These are phyloP conservation scores for Carex cristatella DNA, from an alignment of 176 grass and related monocot genomes.

Conservation along the genomic window DNA sequence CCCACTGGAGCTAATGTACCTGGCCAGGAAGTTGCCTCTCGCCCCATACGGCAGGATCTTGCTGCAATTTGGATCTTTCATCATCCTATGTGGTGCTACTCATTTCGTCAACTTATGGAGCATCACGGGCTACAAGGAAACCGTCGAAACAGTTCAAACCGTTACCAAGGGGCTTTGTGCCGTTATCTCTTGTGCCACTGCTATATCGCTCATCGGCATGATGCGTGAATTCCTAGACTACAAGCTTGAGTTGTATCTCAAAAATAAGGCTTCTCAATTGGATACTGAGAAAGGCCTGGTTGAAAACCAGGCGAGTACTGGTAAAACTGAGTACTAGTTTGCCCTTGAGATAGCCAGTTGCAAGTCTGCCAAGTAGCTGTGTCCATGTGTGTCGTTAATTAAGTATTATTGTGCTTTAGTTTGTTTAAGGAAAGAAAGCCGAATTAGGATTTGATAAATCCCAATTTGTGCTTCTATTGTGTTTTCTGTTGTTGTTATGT, in stretches of 20 bases:
- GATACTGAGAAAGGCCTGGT: conserved; percentile 80
- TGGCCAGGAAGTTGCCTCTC: conserved; percentile 26
- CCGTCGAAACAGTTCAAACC: conserved; percentile 40
- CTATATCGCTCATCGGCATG: conserved; percentile 70
- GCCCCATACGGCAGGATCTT: conserved; percentile 31
- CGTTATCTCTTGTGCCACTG: conserved; percentile 66
- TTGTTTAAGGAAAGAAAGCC: not conserved
- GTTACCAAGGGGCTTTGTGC: conserved; percentile 60
- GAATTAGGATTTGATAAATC: not conserved
- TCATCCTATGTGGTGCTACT: conserved; percentile 62
- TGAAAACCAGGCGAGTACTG: conserved; percentile 47
- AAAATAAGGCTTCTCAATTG: conserved; percentile 61
- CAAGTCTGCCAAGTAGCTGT: not conserved
- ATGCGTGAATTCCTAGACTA: conserved; percentile 55
- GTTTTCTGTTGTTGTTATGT: not conserved
- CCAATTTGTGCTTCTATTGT: not conserved
- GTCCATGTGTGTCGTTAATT: not conserved
- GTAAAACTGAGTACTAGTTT: conserved; percentile 69
- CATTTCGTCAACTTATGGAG: conserved; percentile 78
- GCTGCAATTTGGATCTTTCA: conserved; percentile 46
- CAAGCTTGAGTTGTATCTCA: conserved; percentile 61
- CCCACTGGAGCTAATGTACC: conserved; percentile 47
- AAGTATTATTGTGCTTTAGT: not conserved
- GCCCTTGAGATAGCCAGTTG: conserved; percentile 32
- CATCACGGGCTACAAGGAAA: conserved; percentile 39